Percentiles rank a stretch among this genome's conserved stretches.
phyloP scores from a whole-genome alignment of 1,139 yeast species.

The Saccharomyces hybrid region DNA sequence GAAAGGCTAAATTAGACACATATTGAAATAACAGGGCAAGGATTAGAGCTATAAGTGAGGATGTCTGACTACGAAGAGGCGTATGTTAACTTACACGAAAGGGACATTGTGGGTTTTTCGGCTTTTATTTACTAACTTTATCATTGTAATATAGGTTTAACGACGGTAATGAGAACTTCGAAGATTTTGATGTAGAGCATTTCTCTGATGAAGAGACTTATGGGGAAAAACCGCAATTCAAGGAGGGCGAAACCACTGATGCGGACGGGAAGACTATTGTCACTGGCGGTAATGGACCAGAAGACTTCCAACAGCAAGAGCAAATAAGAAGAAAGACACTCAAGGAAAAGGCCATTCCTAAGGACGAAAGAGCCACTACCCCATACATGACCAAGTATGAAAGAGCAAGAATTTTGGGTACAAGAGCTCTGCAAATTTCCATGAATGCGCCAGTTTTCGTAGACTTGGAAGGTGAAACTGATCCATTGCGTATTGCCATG shows the following conservation, averaged over 20 bases:
- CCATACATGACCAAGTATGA: constrained; percentile 99
- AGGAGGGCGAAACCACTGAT: constrained; percentile 34
- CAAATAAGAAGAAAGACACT: constrained; percentile 56
- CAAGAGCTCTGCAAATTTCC: constrained; percentile 91
- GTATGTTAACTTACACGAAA: constrained; percentile 20
- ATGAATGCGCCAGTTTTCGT: constrained; percentile 98
- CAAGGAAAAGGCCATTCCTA: constrained; percentile 81
- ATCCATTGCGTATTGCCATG: constrained; percentile 97
- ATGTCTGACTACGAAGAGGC: constrained; percentile 49
- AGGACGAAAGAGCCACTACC: constrained; percentile 83
- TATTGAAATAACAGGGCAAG: background rate
- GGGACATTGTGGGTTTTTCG: too few relatives aligned
- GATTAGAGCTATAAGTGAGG: background rate
- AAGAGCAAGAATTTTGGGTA: constrained; percentile 92
- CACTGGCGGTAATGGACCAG: constrained; percentile 59
- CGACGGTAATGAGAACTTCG: constrained; percentile 74
- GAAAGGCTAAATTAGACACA: background rate
- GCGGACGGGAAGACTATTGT: constrained; percentile 58
- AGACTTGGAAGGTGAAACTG: constrained; percentile 97
- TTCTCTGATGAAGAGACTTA: constrained; percentile 56
- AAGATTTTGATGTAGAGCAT: constrained; percentile 74
- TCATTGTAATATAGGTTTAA: constrained; percentile 38
- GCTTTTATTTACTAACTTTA: background rate
- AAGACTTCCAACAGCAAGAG: constrained; percentile 39
- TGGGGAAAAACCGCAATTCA: constrained; percentile 22